Base-by-base conservation (phyloP, 163 green algal species). In the Chlorella variabilis region DNA sequence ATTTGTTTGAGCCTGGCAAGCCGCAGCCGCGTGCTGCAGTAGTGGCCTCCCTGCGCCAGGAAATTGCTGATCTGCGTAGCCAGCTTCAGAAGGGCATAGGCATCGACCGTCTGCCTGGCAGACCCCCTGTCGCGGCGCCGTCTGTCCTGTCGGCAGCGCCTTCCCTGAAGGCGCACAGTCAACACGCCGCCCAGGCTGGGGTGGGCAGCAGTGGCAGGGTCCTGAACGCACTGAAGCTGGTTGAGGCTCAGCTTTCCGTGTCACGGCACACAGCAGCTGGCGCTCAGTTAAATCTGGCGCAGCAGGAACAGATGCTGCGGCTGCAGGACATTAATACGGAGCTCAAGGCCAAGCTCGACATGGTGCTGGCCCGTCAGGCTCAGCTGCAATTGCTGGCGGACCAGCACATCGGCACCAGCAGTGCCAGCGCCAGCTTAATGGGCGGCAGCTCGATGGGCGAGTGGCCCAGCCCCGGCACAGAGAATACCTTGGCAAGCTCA, bases 71-170 rank as follows among this genome's bases (percentile, higher is more conserved):
- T 11, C 63, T 82, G 48, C 62, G 76, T 8, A 38, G 36, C 34
- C 63, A 66, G 63, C 76, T 82, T 48, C 62, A 73, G 42, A 25
- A 59, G 45, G 63, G 73, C 41, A 36, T 80, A 25, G 73, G 73
- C 34, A 41, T 56, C 56, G 38, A 20, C 36, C 4, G 36, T 36
- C 70, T 21, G 25, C 25, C 54, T 33, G 23, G 23, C 23, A 20
- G 49, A 23, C 33, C 42, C 29, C 31, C 29, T 25, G 34, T 33
- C 29, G 31, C 45, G 4, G 33, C 48, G 21, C 49, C 42, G 18
- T 59, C 67, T 20, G 7, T 21, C 65, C 29, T 36, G 11, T 48
- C 69, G 21, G 62, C 62, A 70, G 62, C 62, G n/a, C 6, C 45
- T n/a, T 18, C 33, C 29, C 13, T 7, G 5, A 31, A 5, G n/a